Percentiles rank a stretch among this genome's conserved stretches.
phyloP scores from a whole-genome alignment of 768 basidiomycete genomes.

The Candolleomyces aberdarensis region DNA sequence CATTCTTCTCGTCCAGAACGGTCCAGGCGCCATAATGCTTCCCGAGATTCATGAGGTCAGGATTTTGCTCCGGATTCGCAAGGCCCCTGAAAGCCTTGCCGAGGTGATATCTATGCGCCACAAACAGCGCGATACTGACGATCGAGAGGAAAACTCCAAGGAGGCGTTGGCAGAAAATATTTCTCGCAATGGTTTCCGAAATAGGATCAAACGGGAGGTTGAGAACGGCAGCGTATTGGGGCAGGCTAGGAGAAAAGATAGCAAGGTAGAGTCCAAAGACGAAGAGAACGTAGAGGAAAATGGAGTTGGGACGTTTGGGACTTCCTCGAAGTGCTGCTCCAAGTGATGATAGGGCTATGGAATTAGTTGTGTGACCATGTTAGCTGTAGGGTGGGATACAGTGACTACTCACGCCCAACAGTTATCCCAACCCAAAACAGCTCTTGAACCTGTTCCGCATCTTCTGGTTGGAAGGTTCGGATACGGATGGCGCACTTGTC shows the following conservation, averaged over 20 bases:
- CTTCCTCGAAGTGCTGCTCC: not conserved
- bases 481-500: not conserved
- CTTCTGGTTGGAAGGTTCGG: not conserved
- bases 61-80: not conserved
- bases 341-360: not conserved
- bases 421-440: not conserved
- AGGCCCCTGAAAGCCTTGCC: not conserved
- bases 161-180: not conserved
- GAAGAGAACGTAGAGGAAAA: not conserved
- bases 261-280: not conserved
- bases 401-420: no score
- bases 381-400: no score
- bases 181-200: not conserved
- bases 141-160: not conserved
- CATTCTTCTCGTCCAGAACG: not conserved
- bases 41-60: not conserved
- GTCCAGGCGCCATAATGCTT: not conserved
- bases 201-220: no score
- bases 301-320: not conserved
- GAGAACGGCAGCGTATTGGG: no score
- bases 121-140: not conserved
- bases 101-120: not conserved
- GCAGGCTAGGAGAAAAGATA: not conserved
- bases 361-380: not conserved
- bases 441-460: not conserved